Evolutionary conservation across 192 early-diverging fungal species (phyloP).

Genomic region (Coemansia sp.): DNA sequence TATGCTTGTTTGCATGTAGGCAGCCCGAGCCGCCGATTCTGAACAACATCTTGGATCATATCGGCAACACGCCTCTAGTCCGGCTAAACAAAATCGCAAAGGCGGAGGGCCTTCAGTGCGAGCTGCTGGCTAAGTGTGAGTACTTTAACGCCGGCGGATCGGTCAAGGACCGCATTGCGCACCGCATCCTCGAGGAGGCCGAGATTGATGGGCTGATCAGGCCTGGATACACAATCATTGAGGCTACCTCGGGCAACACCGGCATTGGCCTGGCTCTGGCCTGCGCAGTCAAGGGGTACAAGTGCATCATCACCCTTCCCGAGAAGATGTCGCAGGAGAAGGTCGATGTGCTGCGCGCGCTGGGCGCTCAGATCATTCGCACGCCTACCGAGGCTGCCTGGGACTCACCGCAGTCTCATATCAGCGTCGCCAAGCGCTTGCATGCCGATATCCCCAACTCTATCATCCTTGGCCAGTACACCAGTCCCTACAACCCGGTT

Average conservation of each 20-base stretch:
- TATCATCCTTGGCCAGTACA: conserved; percentile 97
- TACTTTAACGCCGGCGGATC: conserved; percentile 99
- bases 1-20: conserved; percentile 24
- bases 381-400: conserved; percentile 99
- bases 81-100: conserved; percentile 87
- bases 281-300: conserved; percentile 99
- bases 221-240: conserved; percentile 95
- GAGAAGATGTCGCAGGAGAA: conserved; percentile 99
- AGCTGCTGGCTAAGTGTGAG: conserved; percentile 97
- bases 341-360: conserved; percentile 96
- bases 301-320: conserved; percentile 96
- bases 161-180: conserved; percentile 98
- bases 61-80: conserved; percentile 96
- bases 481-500: conserved; percentile 96
- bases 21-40: conserved; percentile 79
- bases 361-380: conserved; percentile 97
- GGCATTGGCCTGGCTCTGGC: conserved; percentile 98
- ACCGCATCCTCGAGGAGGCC: conserved; percentile 95
- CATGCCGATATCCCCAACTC: conserved; percentile 96
- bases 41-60: conserved; percentile 90
- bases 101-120: conserved; percentile 91
- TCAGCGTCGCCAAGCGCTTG: conserved; percentile 93
- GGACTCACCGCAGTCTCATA: conserved; percentile 99
- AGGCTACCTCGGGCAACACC: conserved; percentile 99
- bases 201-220: conserved; percentile 89